Evolutionary conservation across 2,329 filamentous ascomycete genomes (phyloP).

Genomic region (Aspergillus jensenii): DNA sequence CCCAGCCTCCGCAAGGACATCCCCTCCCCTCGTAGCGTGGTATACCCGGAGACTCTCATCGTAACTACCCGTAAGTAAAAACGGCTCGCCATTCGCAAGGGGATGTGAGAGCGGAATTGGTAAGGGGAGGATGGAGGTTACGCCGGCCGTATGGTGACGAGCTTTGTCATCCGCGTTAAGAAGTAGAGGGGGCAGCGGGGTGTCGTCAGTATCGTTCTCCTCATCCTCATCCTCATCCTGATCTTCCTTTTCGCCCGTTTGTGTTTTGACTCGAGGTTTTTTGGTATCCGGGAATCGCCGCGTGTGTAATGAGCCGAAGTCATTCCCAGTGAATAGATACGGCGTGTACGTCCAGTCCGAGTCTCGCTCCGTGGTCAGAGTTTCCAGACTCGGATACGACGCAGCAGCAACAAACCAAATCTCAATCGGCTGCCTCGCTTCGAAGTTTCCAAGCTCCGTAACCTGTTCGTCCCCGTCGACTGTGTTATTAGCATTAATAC

Average conservation of each 20-base stretch:
- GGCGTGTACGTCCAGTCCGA: slow-evolving; percentile 10
- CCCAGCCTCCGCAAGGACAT: slow-evolving; percentile 62
- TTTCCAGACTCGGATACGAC: slow-evolving; percentile 10
- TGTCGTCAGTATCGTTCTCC: background rate
- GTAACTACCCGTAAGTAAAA: slow-evolving; percentile 86
- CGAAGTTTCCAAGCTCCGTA: slow-evolving; percentile 26
- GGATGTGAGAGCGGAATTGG: slow-evolving; percentile 28
- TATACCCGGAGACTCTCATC: slow-evolving; percentile 77
- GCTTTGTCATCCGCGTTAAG: slow-evolving; percentile 45
- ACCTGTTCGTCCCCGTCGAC: slow-evolving; percentile 6
- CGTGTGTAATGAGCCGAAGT: slow-evolving; percentile 38
- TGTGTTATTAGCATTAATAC: background rate
- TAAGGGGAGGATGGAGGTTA: slow-evolving; percentile 81
- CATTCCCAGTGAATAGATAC: slow-evolving; percentile 40
- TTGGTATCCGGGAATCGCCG: slow-evolving; percentile 23
- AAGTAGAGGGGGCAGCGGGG: slow-evolving; percentile 1
- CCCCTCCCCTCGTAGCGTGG: slow-evolving; percentile 37
- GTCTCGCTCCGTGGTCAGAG: background rate
- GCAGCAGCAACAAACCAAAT: slow-evolving; percentile 41
- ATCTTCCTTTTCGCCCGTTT: slow-evolving; percentile 12
- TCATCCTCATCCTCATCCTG: too few relatives aligned
- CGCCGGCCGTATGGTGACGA: slow-evolving; percentile 73
- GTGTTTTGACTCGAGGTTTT: background rate
- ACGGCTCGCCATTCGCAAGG: slow-evolving; percentile 43
- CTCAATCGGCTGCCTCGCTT: slow-evolving; percentile 36